phyloP scores from a whole-genome alignment of 208 protist species.

The Trypanosoma brucei region DNA sequence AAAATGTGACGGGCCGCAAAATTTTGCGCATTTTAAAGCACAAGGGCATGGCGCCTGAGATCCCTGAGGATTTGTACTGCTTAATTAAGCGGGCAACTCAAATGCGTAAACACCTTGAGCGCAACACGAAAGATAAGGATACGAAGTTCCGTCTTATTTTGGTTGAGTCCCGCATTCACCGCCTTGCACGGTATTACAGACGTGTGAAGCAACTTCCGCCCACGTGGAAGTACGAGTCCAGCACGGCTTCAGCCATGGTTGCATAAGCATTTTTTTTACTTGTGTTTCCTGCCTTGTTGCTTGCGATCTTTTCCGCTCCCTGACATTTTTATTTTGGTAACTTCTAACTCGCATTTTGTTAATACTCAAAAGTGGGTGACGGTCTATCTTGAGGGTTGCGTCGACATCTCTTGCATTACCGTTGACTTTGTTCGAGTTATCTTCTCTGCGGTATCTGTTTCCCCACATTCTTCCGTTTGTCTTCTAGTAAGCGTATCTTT shows the following conservation, averaged over 20 bases:
- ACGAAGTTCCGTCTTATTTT: constrained; percentile 99
- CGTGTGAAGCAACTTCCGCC: constrained; percentile 83
- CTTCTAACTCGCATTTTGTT: too few relatives aligned
- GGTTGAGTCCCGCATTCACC: constrained; percentile 99
- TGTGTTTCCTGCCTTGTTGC: not conserved
- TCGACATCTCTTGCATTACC: too few relatives aligned
- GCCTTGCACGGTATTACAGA: constrained; percentile 96
- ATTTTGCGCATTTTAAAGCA: constrained; percentile 99
- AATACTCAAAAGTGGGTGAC: too few relatives aligned
- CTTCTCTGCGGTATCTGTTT: too few relatives aligned
- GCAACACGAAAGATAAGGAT: constrained; percentile 97
- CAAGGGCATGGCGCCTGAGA: constrained; percentile 98
- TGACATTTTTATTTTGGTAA: not conserved
- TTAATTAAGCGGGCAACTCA: constrained; percentile 99
- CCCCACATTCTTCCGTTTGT: too few relatives aligned
- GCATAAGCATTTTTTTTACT: constrained; percentile 31
- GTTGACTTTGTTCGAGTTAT: too few relatives aligned
- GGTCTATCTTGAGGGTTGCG: too few relatives aligned
- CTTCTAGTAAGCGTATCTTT: too few relatives aligned
- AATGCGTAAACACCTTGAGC: constrained; percentile 99
- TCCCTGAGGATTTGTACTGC: constrained; percentile 99
- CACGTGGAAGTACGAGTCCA: constrained; percentile 88
- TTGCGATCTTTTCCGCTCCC: not conserved
- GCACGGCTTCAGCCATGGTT: constrained; percentile 54
- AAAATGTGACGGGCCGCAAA: constrained; percentile 98